These are phyloP conservation scores for Eimeria maxima DNA, from an alignment of 169 alveolate species.

Conservation along the genomic window DNA sequence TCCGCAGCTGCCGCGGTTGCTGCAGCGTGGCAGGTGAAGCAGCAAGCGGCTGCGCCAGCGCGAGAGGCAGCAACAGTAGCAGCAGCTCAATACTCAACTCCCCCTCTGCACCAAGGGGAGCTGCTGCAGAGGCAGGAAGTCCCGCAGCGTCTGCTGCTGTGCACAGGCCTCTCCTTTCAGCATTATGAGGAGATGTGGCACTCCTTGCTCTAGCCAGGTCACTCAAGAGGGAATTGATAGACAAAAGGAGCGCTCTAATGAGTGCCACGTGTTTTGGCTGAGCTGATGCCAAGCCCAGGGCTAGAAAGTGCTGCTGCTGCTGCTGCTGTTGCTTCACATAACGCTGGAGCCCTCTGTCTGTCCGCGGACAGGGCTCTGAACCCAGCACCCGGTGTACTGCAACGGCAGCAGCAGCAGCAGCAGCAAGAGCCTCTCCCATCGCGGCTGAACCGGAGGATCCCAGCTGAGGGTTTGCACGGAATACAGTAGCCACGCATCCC, in stretches of 20 bases:
- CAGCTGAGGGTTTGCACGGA: constrained; percentile 33
- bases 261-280: constrained; percentile 66
- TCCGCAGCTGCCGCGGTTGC: constrained; percentile 43
- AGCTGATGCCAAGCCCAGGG: constrained; percentile 19
- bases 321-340: constrained; percentile 61
- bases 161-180: not conserved
- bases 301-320: constrained; percentile 63
- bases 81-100: constrained; percentile 46
- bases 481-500: not conserved
- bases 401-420: constrained; percentile 50
- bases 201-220: constrained; percentile 37
- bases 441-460: constrained; percentile 36
- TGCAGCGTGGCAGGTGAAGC: not conserved
- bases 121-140: not conserved
- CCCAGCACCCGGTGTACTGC: constrained; percentile 48
- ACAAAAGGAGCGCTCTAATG: constrained; percentile 11
- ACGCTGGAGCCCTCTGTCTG: constrained; percentile 56
- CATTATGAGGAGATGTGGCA: not conserved
- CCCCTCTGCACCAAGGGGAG: constrained; percentile 45
- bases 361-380: constrained; percentile 44
- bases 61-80: constrained; percentile 63
- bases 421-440: constrained; percentile 49
- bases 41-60: constrained; percentile 23
- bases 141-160: not conserved
- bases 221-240: constrained; percentile 13